A percentile compares a stretch with the other conserved stretches of the same genome.
Evolutionary conservation across 768 basidiomycete species (phyloP).

Genomic region (Cystobasidium onofrii): DNA sequence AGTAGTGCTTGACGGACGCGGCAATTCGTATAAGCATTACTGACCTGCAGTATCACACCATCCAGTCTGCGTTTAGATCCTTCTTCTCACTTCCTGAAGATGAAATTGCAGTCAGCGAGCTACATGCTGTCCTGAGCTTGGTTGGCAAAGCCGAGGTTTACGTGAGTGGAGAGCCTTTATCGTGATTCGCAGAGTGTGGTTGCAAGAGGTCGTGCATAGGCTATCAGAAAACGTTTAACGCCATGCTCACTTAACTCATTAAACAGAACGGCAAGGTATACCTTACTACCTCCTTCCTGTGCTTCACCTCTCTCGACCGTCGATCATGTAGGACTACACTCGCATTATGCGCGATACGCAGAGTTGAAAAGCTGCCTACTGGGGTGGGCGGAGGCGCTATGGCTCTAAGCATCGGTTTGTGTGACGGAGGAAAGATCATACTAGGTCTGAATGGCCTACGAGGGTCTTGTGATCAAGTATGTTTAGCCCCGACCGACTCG

Average conservation of each 20-base stretch:
- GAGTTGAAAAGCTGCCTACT: slow-evolving; percentile 88
- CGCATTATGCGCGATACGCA: slow-evolving; percentile 80
- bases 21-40: too few species aligned
- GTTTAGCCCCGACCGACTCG: neutral
- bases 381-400: slow-evolving; percentile 72
- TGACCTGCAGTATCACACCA: neutral
- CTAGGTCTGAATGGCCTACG: slow-evolving; percentile 87
- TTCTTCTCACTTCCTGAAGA: slow-evolving; percentile 40
- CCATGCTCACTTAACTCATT: neutral
- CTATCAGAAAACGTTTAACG: too few species aligned
- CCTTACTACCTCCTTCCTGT: slow-evolving; percentile 78
- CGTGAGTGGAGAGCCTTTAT: slow-evolving; percentile 30
- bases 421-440: slow-evolving; percentile 87
- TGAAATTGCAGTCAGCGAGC: slow-evolving; percentile 38
- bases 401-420: slow-evolving; percentile 84
- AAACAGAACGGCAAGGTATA: slow-evolving; percentile 78
- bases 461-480: slow-evolving; percentile 58
- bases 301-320: slow-evolving; percentile 81
- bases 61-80: slow-evolving; percentile 35
- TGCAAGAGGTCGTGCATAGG: too few species aligned
- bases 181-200: neutral
- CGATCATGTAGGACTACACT: slow-evolving; percentile 86
- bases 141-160: slow-evolving; percentile 39
- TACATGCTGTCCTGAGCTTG: slow-evolving; percentile 39
- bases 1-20: neutral